Evolutionary conservation across 345 rosid genomes (phyloP).

Genomic region (sweet orange (Citrus sinensis)): DVS_A1.0 CM039163.1:40589501-40590000

Average conservation of each 20-base stretch:
- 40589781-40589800: not conserved
- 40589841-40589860: not conserved
- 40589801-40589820: not conserved
- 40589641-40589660: constrained; percentile 24
- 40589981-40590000: fast-evolving
- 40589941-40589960: no score
- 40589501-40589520: constrained; percentile 25
- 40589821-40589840: not conserved
- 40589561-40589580: constrained; percentile 31
- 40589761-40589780: constrained; percentile 28
- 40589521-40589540: constrained; percentile 23
- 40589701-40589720: constrained; percentile 25
- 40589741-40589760: constrained; percentile 27
- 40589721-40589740: constrained; percentile 28
- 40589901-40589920: no score
- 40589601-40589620: constrained; percentile 3
- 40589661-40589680: constrained; percentile 22
- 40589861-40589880: no score
- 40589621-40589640: constrained; percentile 15
- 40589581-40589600: constrained; percentile 17
- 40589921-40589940: no score
- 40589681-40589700: constrained; percentile 32
- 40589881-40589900: no score
- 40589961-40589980: fast-evolving
- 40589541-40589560: constrained; percentile 24